Conservation (phyloP, 2,329 filamentous ascomycete genomes). For the Aspergillus niger region DNA sequence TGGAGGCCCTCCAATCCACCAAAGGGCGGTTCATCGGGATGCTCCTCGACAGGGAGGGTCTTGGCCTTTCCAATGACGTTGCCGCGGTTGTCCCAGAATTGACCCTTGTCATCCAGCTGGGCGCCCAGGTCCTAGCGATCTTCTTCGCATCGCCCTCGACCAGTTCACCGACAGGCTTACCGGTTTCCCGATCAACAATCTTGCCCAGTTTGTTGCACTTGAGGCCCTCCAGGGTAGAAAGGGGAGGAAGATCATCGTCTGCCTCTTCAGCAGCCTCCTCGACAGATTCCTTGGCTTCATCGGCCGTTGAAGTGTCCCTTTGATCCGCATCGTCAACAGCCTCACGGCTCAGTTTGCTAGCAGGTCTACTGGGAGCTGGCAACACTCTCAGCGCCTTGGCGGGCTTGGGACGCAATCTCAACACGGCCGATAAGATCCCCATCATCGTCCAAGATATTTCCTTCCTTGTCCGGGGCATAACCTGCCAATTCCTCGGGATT, state of each 20-base stretch:
- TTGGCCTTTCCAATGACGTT: conserved; percentile 64
- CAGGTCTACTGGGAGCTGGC: conserved; percentile 21
- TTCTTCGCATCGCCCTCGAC: conserved; percentile 66
- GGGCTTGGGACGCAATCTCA: conserved; percentile 32
- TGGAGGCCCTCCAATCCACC: conserved; percentile 51
- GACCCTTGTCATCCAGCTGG: conserved; percentile 59
- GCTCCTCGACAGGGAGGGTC: conserved; percentile 42
- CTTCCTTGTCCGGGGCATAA: conserved; percentile 41
- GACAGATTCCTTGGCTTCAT: conserved; percentile 47
- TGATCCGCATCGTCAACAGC: conserved; percentile 54
- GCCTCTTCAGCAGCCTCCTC: conserved; percentile 22
- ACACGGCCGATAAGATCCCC: conserved; percentile 45
- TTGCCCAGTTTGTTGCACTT: conserved; percentile 48
- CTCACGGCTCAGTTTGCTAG: conserved; percentile 32
- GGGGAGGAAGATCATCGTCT: conserved; percentile 37
- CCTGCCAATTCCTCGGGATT: conserved; percentile 44
- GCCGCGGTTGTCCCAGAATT: conserved; percentile 65
- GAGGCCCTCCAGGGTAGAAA: conserved; percentile 43
- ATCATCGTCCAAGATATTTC: conserved; percentile 36
- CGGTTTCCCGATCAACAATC: conserved; percentile 43
- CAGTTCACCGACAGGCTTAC: conserved; percentile 59
- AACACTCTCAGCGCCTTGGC: conserved; percentile 40
- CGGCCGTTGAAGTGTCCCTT: conserved; percentile 49
- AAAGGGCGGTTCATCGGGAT: conserved; percentile 45
- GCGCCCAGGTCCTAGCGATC: conserved; percentile 47